These are phyloP conservation scores for Elaeis oleifera DNA, from an alignment of 202 grass and related monocot genomes.

Conservation along the genomic window DNA sequence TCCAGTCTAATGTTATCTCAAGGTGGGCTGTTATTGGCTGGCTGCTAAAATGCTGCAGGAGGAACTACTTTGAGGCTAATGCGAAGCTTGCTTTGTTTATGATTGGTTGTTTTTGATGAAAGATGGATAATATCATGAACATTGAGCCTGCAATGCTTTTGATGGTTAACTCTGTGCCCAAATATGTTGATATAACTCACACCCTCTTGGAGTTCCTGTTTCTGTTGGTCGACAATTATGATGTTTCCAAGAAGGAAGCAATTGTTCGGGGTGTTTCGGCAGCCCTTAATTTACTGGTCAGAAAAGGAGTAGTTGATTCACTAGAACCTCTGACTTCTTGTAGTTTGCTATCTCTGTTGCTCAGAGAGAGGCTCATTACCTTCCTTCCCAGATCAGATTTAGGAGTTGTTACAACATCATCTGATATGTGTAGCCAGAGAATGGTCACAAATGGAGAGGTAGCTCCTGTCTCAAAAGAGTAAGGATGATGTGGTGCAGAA, in stretches of 20 bases:
- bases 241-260: slow-evolving; percentile 44
- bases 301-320: slow-evolving; percentile 52
- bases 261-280: slow-evolving; percentile 40
- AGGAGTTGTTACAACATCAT: slow-evolving; percentile 1
- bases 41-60: slow-evolving; percentile 63
- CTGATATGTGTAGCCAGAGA: too few relatives aligned
- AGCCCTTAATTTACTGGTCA: slow-evolving; percentile 43
- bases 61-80: slow-evolving; percentile 60
- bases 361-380: slow-evolving; percentile 58
- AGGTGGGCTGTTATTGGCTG: slow-evolving; percentile 79
- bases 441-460: too few relatives aligned
- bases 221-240: slow-evolving; percentile 85
- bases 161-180: slow-evolving; percentile 74
- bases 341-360: slow-evolving; percentile 45
- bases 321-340: slow-evolving; percentile 54
- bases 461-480: too few relatives aligned
- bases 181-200: slow-evolving; percentile 73
- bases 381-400: slow-evolving; percentile 32
- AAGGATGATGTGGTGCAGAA: too few relatives aligned
- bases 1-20: slow-evolving; percentile 60
- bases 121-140: slow-evolving; percentile 56
- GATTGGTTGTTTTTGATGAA: slow-evolving; percentile 77
- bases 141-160: slow-evolving; percentile 93
- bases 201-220: slow-evolving; percentile 87
- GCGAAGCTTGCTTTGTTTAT: slow-evolving; percentile 78